Evolutionary conservation across 2,329 filamentous ascomycete species (phyloP).

Genomic region (Cladosporium phlei): DNA sequence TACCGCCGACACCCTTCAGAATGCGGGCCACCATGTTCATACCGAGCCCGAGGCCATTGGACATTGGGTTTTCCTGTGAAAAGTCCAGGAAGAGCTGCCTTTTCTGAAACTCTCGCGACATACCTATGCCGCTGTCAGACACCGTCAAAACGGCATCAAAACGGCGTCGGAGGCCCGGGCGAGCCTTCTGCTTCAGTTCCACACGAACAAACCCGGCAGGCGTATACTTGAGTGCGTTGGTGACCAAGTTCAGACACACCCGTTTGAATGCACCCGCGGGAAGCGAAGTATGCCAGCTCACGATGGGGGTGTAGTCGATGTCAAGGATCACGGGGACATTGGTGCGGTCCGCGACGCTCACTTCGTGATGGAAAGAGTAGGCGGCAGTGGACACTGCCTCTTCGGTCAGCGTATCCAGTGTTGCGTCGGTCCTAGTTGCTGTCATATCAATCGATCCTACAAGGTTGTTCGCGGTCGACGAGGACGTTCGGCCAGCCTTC

Average conservation of each 20-base stretch:
- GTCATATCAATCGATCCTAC: conserved; percentile 18
- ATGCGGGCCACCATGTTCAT: conserved; percentile 59
- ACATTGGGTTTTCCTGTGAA: conserved; percentile 57
- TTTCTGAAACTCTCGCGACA: conserved; percentile 58
- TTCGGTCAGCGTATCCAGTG: conserved; percentile 47
- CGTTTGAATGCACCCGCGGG: conserved; percentile 40
- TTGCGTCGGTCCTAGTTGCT: conserved; percentile 27
- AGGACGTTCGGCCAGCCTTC: background rate
- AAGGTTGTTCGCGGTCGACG: background rate
- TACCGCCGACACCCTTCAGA: conserved; percentile 55
- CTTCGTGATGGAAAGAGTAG: background rate
- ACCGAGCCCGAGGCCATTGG: conserved; percentile 60
- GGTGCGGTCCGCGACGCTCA: conserved; percentile 32
- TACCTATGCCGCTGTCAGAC: conserved; percentile 62
- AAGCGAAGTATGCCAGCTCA: background rate
- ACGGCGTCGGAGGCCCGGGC: background rate
- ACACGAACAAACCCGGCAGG: conserved; percentile 8
- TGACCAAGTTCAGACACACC: conserved; percentile 16
- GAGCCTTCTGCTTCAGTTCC: background rate
- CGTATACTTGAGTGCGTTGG: conserved; percentile 19
- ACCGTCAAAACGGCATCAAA: conserved; percentile 34
- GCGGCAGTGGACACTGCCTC: conserved; percentile 48
- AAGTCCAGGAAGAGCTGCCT: conserved; percentile 61
- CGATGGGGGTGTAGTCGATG: background rate
- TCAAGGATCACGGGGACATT: background rate